These are phyloP conservation scores for Gracilaria caudata DNA, from an alignment of 23 red algal genomes.

Conservation along the genomic window DNA sequence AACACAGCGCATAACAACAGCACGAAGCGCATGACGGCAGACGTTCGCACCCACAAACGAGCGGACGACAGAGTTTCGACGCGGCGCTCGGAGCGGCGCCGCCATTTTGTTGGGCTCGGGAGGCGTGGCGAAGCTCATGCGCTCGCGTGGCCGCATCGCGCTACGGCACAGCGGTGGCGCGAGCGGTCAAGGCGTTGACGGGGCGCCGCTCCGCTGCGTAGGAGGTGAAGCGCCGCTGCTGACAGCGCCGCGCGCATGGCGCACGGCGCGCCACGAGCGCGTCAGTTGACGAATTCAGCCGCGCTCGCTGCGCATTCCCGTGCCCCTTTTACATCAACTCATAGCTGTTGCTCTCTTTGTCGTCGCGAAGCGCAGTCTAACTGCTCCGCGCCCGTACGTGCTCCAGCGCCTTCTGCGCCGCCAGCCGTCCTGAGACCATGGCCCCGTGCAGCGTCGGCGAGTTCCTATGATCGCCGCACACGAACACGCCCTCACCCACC, in stretches of 20 bases:
- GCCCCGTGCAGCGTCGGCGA: constrained; percentile 68
- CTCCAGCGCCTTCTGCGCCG: constrained; percentile 30
- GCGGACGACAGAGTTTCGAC: no score
- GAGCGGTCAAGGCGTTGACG: background rate
- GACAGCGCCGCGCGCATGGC: background rate
- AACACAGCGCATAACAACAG: background rate
- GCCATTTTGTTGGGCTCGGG: background rate
- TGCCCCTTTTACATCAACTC: no score
- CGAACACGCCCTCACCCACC: constrained; percentile 49
- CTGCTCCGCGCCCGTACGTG: background rate
- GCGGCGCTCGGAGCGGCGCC: background rate
- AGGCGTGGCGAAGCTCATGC: background rate
- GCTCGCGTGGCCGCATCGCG: background rate
- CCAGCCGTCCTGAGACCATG: constrained; percentile 40
- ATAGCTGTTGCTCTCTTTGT: no score
- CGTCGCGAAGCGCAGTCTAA: background rate
- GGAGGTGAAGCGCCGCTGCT: background rate
- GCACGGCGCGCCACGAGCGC: background rate
- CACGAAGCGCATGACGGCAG: background rate
- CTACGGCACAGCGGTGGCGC: background rate
- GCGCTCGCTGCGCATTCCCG: constrained; percentile 4
- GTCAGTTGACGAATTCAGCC: background rate
- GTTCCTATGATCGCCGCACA: constrained; percentile 62
- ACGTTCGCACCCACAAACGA: background rate
- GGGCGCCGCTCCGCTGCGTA: background rate